Evolutionary conservation across 345 rosid genomes (phyloP).

Genomic region (Eucalyptus marginata): DNA sequence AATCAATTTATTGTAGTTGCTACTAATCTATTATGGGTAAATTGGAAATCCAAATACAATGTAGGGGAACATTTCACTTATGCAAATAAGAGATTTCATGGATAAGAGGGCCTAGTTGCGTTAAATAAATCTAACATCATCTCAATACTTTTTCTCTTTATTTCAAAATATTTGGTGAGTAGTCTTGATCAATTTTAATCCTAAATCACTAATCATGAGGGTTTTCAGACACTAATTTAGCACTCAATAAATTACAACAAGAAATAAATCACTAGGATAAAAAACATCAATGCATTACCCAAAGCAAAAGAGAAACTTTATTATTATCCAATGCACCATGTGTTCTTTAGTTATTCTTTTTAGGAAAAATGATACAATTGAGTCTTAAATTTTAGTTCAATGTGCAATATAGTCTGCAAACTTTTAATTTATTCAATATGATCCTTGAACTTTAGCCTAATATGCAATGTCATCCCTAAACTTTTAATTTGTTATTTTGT

Average conservation of each 20-base stretch:
- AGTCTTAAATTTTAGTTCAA: too few relatives aligned
- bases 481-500: too few relatives aligned
- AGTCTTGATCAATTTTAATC: neutral
- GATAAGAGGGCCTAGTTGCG: accelerated
- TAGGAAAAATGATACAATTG: too few relatives aligned
- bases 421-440: too few relatives aligned
- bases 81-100: neutral
- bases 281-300: neutral
- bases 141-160: too few relatives aligned
- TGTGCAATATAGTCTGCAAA: too few relatives aligned
- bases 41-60: too few relatives aligned
- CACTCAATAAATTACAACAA: neutral
- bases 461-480: too few relatives aligned
- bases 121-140: too few relatives aligned
- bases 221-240: neutral
- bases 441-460: accelerated
- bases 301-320: neutral
- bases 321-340: neutral
- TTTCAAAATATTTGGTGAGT: neutral
- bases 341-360: neutral
- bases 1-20: too few relatives aligned
- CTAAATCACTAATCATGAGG: neutral
- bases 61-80: too few relatives aligned
- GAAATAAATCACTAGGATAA: neutral
- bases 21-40: neutral